These are phyloP conservation scores for Fonsecaea multimorphosa DNA, from an alignment of 2,329 filamentous ascomycete genomes.

Conservation along the genomic window DNA sequence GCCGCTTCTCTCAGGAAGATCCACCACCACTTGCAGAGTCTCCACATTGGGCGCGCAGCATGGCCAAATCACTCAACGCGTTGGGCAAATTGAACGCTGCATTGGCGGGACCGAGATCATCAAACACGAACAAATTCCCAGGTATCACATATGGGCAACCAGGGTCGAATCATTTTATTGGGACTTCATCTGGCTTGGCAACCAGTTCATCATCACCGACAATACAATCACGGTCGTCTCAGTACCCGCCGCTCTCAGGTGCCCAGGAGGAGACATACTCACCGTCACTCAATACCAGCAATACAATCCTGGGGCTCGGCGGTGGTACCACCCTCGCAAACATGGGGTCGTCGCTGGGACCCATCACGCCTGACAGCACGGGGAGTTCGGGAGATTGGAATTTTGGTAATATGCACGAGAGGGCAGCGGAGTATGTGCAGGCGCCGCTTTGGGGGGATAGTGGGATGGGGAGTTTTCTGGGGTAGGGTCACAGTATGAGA, in stretches of 20 bases:
- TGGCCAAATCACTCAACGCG: constrained; percentile 54
- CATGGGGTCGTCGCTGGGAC: constrained; percentile 38
- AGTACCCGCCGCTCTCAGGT: constrained; percentile 21
- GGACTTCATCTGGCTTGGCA: constrained; percentile 9
- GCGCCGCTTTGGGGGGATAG: constrained; percentile 50
- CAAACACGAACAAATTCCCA: constrained; percentile 16
- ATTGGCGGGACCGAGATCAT: constrained; percentile 39
- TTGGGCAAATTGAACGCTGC: constrained; percentile 54
- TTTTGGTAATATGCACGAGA: constrained; percentile 53
- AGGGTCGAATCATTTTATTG: constrained; percentile 9
- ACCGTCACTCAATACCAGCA: constrained; percentile 23
- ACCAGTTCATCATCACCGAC: background rate
- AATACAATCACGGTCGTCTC: constrained; percentile 18
- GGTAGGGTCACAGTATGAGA: background rate
- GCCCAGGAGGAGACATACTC: constrained; percentile 32
- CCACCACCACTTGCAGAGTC: constrained; percentile 27
- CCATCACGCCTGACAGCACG: constrained; percentile 54
- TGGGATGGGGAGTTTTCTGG: constrained; percentile 11
- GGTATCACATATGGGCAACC: constrained; percentile 23
- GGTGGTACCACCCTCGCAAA: constrained; percentile 4
- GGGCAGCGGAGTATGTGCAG: constrained; percentile 56
- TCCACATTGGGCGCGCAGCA: constrained; percentile 54
- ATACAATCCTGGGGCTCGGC: constrained; percentile 13
- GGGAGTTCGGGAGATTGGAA: constrained; percentile 54
- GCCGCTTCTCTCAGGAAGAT: constrained; percentile 17